Percentiles rank a stretch among this genome's conserved stretches.
phyloP scores from a whole-genome alignment of 208 protist genomes.

The Wallacemonas sp. region DNA sequence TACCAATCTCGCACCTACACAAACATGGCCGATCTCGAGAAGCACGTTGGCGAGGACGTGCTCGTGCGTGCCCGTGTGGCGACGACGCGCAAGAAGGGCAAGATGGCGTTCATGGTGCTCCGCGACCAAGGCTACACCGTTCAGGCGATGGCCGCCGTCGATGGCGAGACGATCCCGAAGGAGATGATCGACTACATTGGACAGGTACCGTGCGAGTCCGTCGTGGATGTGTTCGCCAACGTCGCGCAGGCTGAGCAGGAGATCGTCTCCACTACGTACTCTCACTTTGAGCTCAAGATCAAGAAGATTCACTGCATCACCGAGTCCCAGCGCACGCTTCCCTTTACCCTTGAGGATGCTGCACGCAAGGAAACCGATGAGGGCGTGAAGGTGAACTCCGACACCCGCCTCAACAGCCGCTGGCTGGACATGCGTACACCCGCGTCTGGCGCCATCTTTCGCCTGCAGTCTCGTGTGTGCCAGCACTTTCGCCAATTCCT shows the following conservation, averaged over 20 bases:
- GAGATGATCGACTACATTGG: slow-evolving; percentile 92
- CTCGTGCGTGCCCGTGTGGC: slow-evolving; percentile 81
- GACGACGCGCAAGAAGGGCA: slow-evolving; percentile 91
- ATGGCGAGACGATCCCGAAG: slow-evolving; percentile 64
- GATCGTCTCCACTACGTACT: slow-evolving; percentile 79
- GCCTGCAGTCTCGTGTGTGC: slow-evolving; percentile 93
- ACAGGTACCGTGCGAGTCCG: slow-evolving; percentile 84
- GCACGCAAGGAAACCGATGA: slow-evolving; percentile 67
- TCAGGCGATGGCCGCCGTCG: slow-evolving; percentile 84
- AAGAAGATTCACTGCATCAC: slow-evolving; percentile 79
- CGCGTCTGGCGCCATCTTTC: slow-evolving; percentile 97
- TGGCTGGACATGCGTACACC: slow-evolving; percentile 97
- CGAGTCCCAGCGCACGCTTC: slow-evolving; percentile 84
- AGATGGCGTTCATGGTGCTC: slow-evolving; percentile 91
- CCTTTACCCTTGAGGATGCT: slow-evolving; percentile 93
- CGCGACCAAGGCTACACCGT: slow-evolving; percentile 76
- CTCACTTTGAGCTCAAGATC: slow-evolving; percentile 81
- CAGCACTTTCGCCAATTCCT: slow-evolving; percentile 97
- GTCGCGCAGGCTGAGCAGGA: slow-evolving; percentile 71
- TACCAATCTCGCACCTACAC: slow-evolving; percentile 56
- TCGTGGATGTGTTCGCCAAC: slow-evolving; percentile 83
- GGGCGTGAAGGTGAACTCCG: slow-evolving; percentile 84
- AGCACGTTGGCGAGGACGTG: slow-evolving; percentile 49
- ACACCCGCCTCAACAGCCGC: slow-evolving; percentile 97
- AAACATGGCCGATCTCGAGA: slow-evolving; percentile 47